Evolutionary conservation across 305 asterid genomes (phyloP).

Genomic region (Ilex paraguariensis): DNA sequence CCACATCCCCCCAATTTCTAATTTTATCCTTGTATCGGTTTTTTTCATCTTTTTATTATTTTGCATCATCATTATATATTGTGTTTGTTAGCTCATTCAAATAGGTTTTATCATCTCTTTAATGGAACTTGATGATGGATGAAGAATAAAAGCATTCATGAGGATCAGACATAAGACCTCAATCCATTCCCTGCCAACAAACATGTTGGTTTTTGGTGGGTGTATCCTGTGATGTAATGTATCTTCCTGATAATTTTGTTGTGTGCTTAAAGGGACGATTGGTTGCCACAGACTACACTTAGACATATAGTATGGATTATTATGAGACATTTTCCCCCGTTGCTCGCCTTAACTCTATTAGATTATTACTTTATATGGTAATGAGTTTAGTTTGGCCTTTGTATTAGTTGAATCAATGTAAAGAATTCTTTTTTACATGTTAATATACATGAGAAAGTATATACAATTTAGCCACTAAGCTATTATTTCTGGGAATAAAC

Average conservation of each 20-base stretch:
- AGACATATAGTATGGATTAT: too few relatives aligned
- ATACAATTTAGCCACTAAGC: background rate
- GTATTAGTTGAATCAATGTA: background rate
- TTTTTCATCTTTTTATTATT: too few relatives aligned
- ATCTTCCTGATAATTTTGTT: background rate
- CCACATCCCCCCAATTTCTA: too few relatives aligned
- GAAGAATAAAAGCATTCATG: too few relatives aligned
- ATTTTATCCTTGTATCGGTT: too few relatives aligned
- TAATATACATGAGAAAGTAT: background rate
- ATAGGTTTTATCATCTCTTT: too few relatives aligned
- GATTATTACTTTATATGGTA: background rate
- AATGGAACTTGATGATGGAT: too few relatives aligned
- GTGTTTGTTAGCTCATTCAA: too few relatives aligned
- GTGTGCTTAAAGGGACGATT: background rate
- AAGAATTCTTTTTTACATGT: too few relatives aligned
- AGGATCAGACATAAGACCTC: too few relatives aligned
- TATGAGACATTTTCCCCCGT: background rate
- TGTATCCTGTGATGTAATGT: background rate
- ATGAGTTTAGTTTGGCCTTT: background rate
- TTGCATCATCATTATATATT: too few relatives aligned
- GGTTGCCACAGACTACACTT: background rate
- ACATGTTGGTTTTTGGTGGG: background rate
- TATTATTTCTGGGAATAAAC: too few relatives aligned
- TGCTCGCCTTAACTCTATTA: background rate
- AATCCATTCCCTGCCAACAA: background rate